Evolutionary conservation across 148 eudicot species (phyloP).

Genomic region (Euryodendron excelsum): DNA sequence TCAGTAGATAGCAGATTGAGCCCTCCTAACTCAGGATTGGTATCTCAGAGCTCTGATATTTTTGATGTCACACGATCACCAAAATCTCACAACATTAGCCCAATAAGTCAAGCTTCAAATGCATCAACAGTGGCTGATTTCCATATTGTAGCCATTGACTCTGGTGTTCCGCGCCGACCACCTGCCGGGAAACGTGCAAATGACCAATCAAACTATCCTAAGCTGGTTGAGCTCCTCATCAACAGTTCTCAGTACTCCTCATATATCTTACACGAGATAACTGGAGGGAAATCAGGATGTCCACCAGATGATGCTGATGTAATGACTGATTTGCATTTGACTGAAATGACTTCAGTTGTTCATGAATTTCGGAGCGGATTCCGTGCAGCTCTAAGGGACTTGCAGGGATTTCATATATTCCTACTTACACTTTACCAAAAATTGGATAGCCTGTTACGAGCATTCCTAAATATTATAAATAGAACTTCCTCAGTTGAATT

Average conservation of each 20-base stretch:
- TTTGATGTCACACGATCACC: constrained; percentile 54
- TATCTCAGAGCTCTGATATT: constrained; percentile 57
- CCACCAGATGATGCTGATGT: constrained; percentile 37
- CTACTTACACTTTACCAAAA: constrained; percentile 90
- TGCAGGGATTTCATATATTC: constrained; percentile 98
- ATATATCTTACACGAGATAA: constrained; percentile 68
- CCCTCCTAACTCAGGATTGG: constrained; percentile 42
- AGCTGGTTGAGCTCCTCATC: constrained; percentile 86
- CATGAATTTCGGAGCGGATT: constrained; percentile 81
- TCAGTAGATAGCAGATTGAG: constrained; percentile 67
- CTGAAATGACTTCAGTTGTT: constrained; percentile 56
- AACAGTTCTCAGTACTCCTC: constrained; percentile 84
- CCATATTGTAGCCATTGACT: constrained; percentile 89
- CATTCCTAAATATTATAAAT: constrained; percentile 59
- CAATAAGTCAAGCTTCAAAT: constrained; percentile 40
- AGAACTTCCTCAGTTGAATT: constrained; percentile 54
- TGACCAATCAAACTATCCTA: constrained; percentile 89
- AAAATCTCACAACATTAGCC: constrained; percentile 41
- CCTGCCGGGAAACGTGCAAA: constrained; percentile 86
- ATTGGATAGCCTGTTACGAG: constrained; percentile 67
- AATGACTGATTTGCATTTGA: constrained; percentile 22
- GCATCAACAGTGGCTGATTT: constrained; percentile 43
- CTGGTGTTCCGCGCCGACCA: constrained; percentile 97
- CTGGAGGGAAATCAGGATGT: constrained; percentile 72
- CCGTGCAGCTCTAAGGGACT: constrained; percentile 81